These are phyloP conservation scores for Spathaspora sp. DNA, from an alignment of 805 yeast species.

Conservation along the genomic window DNA sequence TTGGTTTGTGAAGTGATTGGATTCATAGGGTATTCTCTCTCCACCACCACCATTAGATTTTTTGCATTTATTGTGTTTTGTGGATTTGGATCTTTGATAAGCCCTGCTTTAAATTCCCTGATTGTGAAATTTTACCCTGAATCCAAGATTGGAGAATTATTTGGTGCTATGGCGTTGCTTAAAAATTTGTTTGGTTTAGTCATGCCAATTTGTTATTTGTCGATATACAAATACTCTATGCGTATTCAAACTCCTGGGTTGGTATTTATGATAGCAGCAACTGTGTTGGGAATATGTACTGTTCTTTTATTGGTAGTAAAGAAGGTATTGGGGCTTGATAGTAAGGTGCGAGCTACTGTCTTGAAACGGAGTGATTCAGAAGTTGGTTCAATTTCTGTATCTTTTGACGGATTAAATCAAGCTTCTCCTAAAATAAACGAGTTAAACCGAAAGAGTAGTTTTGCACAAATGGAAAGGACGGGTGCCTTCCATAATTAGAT, in stretches of 20 bases:
- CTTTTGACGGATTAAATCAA: not conserved
- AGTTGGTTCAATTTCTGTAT: slow-evolving; percentile 5
- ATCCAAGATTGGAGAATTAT: slow-evolving; percentile 62
- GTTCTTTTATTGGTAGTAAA: slow-evolving; percentile 14
- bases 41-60: slow-evolving; percentile 24
- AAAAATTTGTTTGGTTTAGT: slow-evolving; percentile 47
- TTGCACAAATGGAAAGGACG: slow-evolving; percentile 11
- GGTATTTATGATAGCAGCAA: slow-evolving; percentile 20
- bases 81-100: slow-evolving; percentile 46
- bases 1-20: slow-evolving; percentile 38
- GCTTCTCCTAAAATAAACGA: slow-evolving; percentile 6
- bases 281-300: slow-evolving; percentile 9
- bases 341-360: slow-evolving; percentile 5
- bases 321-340: slow-evolving; percentile 13
- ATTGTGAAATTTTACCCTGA: slow-evolving; percentile 60
- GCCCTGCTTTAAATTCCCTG: slow-evolving; percentile 59
- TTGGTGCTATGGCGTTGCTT: slow-evolving; percentile 64
- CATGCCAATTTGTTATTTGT: slow-evolving; percentile 47
- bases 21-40: slow-evolving; percentile 27
- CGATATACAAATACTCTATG: slow-evolving; percentile 39
- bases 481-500: not conserved
- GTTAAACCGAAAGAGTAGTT: slow-evolving; percentile 17
- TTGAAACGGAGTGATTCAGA: slow-evolving; percentile 13
- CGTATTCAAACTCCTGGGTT: slow-evolving; percentile 25
- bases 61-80: slow-evolving; percentile 33